Evolutionary conservation across 768 basidiomycete species (phyloP), one percentile per base, ranked within the genome.

Genomic region (Russula olivacea): DNA sequence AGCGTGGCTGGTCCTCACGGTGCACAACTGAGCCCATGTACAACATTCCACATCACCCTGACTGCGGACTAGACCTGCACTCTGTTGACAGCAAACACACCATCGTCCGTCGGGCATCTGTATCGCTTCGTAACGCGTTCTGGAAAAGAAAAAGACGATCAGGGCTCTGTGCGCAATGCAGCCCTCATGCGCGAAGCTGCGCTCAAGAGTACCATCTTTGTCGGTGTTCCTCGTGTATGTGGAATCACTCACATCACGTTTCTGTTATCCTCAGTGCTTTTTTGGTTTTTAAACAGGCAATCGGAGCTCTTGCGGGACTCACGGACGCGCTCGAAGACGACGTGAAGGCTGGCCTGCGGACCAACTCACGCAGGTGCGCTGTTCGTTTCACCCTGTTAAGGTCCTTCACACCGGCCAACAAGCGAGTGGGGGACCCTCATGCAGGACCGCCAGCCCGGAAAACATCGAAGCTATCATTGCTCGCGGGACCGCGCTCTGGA

Each of bases 141-240:
- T 61, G 74, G 76, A 65, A 74, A 76, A 58, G 71, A 43, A 19
- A 21, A 11, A 21, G n/a, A 73, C 60, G 73, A 76, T 66, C 72
- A 72, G 49, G 70, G 68, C 63, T 76, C 81, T 66, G 79, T 88
- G 62, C 81, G 83, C 74, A 86, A 80, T 72, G 90, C 89, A 66
- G 89, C 91, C 67, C 73, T 92, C 67, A 93, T 96, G 84, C 82
- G 93, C 50, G 93, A 96, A 77, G 83, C 90, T 34, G 90, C 89
- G 34, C 71, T 96, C 72, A 96, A 96, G 77, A 92, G 91, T 71
- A 83, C 85, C 70, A 89, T 93, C 69, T 94, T 96, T 71, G 84
- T 92, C 59, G 91, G 91, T 50, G 89, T 93, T 59, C 90, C 91
- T 68, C 81, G 89, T 73, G 90, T 91, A 72, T 48, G 68, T 63